phyloP scores from a whole-genome alignment of 345 rosid species.

The Eucalyptus urophylla region DNA sequence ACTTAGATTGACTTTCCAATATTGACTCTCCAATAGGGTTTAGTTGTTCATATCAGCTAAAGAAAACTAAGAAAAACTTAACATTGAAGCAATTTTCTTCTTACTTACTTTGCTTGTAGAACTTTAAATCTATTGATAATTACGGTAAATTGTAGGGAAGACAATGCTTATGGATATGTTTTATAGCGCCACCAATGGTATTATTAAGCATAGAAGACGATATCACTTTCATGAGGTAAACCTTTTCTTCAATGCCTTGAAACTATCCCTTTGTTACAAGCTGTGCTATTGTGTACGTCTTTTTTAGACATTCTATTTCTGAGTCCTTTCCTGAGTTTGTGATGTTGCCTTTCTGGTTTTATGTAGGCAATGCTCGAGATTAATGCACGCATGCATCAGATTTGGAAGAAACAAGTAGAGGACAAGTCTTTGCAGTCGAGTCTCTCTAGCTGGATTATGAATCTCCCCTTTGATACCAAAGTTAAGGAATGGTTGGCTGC shows the following conservation, averaged over 20 bases:
- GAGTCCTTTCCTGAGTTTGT: neutral
- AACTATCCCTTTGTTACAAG: constrained; percentile 19
- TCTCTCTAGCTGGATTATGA: constrained; percentile 70
- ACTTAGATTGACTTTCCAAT: neutral
- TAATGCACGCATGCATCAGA: constrained; percentile 77
- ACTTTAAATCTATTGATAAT: neutral
- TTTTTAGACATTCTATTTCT: neutral
- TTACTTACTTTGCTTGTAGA: neutral
- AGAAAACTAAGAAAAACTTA: neutral
- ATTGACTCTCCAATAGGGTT: neutral
- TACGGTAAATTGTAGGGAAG: constrained; percentile 46
- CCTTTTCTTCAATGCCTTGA: neutral
- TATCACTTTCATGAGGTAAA: constrained; percentile 86
- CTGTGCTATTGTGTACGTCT: constrained; percentile 22
- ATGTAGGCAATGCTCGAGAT: constrained; percentile 85
- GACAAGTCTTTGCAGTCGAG: constrained; percentile 44
- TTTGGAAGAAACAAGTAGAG: constrained; percentile 75
- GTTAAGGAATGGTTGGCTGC: constrained; percentile 87
- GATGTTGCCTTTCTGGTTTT: neutral
- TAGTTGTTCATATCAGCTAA: neutral
- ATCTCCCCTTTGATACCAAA: constrained; percentile 77
- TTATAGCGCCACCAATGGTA: constrained; percentile 57
- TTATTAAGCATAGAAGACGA: constrained; percentile 56
- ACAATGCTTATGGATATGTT: constrained; percentile 99
- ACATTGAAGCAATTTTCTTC: neutral